Conservation (phyloP, 2,329 filamentous ascomycete species). For the Pestalotiopsis sp. region DNA sequence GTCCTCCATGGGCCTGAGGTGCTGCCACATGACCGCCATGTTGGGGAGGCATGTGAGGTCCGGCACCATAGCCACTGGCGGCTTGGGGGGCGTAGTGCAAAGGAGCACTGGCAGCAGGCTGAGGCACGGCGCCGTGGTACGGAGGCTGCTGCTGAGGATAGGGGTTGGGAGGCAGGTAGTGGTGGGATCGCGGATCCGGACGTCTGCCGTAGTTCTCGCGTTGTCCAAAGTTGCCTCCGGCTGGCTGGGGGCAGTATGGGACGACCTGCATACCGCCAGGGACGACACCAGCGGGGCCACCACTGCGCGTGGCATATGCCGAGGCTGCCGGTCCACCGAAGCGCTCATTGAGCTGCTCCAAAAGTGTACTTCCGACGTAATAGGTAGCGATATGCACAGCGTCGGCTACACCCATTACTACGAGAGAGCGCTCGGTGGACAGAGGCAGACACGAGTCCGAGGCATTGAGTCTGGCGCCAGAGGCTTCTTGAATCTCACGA, state of each 20-base stretch:
- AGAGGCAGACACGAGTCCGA: constrained; percentile 93
- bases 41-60: constrained; percentile 77
- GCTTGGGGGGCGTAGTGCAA: constrained; percentile 84
- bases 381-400: constrained; percentile 98
- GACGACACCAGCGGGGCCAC: constrained; percentile 88
- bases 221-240: constrained; percentile 89
- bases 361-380: constrained; percentile 96
- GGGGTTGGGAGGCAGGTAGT: constrained; percentile 74
- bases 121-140: constrained; percentile 59
- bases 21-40: constrained; percentile 64
- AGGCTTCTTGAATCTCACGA: constrained; percentile 97
- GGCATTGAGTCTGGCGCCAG: constrained; percentile 92
- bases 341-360: constrained; percentile 94
- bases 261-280: constrained; percentile 99
- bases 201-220: constrained; percentile 81
- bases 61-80: constrained; percentile 73
- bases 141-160: constrained; percentile 79
- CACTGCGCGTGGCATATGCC: constrained; percentile 95
- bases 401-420: constrained; percentile 96
- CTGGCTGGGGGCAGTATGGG: constrained; percentile 93
- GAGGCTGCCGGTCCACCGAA: constrained; percentile 96
- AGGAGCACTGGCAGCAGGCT: constrained; percentile 63
- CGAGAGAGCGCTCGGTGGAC: constrained; percentile 95
- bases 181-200: constrained; percentile 73
- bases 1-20: constrained; percentile 66